phyloP scores from a whole-genome alignment of 2,329 filamentous ascomycete species.

The Apiospora malaysiana region DNA sequence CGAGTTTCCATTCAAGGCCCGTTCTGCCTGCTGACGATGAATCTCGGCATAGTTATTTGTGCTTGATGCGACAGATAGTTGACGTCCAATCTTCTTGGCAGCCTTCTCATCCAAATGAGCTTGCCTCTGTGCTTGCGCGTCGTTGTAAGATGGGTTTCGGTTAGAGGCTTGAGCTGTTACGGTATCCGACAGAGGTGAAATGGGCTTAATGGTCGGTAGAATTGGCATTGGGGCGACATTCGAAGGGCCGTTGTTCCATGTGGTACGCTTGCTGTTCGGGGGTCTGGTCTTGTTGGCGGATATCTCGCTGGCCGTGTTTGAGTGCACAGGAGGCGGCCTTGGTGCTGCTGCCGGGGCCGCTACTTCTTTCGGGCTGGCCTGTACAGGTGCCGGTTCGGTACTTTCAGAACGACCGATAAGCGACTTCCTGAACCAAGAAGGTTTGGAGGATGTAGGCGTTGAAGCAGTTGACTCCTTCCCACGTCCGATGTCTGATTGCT shows the following conservation, averaged over 20 bases:
- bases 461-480: constrained; percentile 66
- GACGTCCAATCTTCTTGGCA: constrained; percentile 90
- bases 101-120: constrained; percentile 64
- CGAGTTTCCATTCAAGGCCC: constrained; percentile 82
- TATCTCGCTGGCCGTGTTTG: constrained; percentile 43
- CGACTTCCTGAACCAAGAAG: constrained; percentile 96
- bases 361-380: constrained; percentile 50
- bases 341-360: constrained; percentile 41
- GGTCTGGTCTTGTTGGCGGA: constrained; percentile 53
- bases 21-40: constrained; percentile 89
- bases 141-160: constrained; percentile 60
- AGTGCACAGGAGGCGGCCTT: constrained; percentile 32
- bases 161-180: constrained; percentile 88
- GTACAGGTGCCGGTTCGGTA: constrained; percentile 62
- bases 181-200: constrained; percentile 94
- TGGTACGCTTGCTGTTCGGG: constrained; percentile 79
- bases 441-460: constrained; percentile 74
- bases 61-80: constrained; percentile 89
- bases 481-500: constrained; percentile 83
- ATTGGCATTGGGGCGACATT: constrained; percentile 93
- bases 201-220: constrained; percentile 89
- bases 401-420: constrained; percentile 81
- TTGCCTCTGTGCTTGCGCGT: constrained; percentile 51
- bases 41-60: constrained; percentile 92
- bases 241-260: constrained; percentile 85